A percentile compares a stretch with the other conserved stretches of the same genome.
phyloP scores from a whole-genome alignment of 257 asterid species.

The Nicotiana knightiana region DNA sequence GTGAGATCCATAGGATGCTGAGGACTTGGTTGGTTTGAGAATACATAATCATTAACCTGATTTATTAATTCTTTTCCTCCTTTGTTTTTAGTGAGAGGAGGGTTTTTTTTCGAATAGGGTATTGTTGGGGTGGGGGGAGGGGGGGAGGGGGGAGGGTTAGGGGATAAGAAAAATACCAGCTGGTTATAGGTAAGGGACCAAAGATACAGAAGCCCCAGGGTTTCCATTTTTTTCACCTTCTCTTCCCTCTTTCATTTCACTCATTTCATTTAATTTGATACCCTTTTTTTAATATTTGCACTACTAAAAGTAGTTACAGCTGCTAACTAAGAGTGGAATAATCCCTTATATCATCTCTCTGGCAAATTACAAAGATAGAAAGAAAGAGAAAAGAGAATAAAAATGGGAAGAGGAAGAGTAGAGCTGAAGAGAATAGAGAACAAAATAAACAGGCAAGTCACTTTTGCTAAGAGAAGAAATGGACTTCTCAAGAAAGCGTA shows the following conservation, averaged over 20 bases:
- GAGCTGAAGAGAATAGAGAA: slow-evolving; percentile 32
- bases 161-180: not conserved
- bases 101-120: not conserved
- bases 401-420: slow-evolving; percentile 21
- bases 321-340: slow-evolving; percentile 16
- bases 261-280: slow-evolving; percentile 12
- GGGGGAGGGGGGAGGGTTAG: not conserved
- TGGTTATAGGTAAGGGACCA: slow-evolving; percentile 16
- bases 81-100: not conserved
- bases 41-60: not conserved
- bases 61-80: not conserved
- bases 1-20: not conserved
- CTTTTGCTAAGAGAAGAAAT: slow-evolving; percentile 40
- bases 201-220: slow-evolving; percentile 21
- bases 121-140: not conserved
- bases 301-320: slow-evolving; percentile 15
- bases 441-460: slow-evolving; percentile 36
- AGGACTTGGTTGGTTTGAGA: not conserved
- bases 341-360: not conserved
- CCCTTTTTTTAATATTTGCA: not conserved
- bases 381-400: not conserved
- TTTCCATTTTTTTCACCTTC: slow-evolving; percentile 18
- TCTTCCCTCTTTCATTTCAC: slow-evolving; percentile 11
- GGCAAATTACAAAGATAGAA: not conserved
- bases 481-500: slow-evolving; percentile 33